Evolutionary conservation across 306 rosid genomes (phyloP), one percentile per base, ranked within the genome.

Genomic region (Hippophae rhamnoides): DNA sequence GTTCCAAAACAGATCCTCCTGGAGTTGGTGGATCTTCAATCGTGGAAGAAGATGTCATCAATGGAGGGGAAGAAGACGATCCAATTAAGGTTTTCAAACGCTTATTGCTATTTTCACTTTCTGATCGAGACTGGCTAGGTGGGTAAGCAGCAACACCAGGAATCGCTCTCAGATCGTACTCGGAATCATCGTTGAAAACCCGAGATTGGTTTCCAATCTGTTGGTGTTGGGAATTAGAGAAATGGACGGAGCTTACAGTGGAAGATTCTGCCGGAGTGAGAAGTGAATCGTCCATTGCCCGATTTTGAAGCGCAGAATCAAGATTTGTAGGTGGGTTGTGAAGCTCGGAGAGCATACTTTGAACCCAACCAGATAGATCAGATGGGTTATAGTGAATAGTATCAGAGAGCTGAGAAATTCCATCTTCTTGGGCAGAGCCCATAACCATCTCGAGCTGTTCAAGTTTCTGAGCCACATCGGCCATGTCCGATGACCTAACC

Each of bases 351-450:
- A 89, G 74, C 95, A 89, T 89, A 66, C 71, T 86, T 27, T 84
- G 84, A 47, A 89, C 87, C 97, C 95, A 86, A 0, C 87, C 82
- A 41, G 79, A 80, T 40, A 89, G 83, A 84, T 89, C 87, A 3
- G 97, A 52, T 0, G 97, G 97, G 63, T 89, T 85, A 52, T 78
- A 89, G 66, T 89, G 97, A 26, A 84, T 84, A 0, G 93, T 86
- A 7, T 89, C 86, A 0, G 72, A 74, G 0, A 89, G 97, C 26
- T 81, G 85, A 2, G 83, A 84, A 70, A 84, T 76, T 44, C 85
- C 93, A 46, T 82, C 85, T 66, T 84, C 85, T 45, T 74, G 82
- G 1, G 95, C 75, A 18, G 78, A 64, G 1, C 83, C 86, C 89
- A 89, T 79, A 7, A 63, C 83, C 97, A 86, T 84, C 59, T 86